phyloP scores from a whole-genome alignment of 768 basidiomycete species.

The Amanita subjunquillea region DNA sequence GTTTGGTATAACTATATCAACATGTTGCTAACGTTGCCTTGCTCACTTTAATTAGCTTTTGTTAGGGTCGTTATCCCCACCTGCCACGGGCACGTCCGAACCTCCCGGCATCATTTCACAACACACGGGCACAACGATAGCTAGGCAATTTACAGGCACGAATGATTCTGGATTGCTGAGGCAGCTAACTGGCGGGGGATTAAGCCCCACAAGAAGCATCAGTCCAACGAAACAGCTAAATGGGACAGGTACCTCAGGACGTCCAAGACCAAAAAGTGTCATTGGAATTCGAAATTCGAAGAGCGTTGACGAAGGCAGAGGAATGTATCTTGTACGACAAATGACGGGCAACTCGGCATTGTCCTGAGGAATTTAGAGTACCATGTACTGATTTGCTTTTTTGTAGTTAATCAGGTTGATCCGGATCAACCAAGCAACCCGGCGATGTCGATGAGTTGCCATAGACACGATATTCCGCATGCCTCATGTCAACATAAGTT shows the following conservation, averaged over 20 bases:
- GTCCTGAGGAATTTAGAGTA: background rate
- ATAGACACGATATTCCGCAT: background rate
- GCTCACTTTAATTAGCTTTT: background rate
- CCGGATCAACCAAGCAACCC: background rate
- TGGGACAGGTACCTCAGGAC: conserved; percentile 9
- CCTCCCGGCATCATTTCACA: conserved; percentile 37
- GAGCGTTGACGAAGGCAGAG: conserved; percentile 60
- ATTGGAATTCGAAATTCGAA: conserved; percentile 56
- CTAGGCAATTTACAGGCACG: conserved; percentile 61
- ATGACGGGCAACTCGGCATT: conserved; percentile 47
- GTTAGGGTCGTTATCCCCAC: conserved; percentile 2
- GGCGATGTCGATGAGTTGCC: background rate
- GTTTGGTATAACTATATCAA: conserved; percentile 43
- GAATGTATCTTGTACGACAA: conserved; percentile 70
- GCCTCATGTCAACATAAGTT: background rate
- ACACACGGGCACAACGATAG: conserved; percentile 62
- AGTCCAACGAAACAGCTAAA: conserved; percentile 67
- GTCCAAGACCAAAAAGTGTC: conserved; percentile 67
- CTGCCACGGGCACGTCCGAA: conserved; percentile 15
- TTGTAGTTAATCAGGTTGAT: background rate
- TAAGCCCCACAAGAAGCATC: conserved; percentile 61
- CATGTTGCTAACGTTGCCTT: background rate
- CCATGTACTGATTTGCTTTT: background rate
- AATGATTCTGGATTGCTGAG: conserved; percentile 29
- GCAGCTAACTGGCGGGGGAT: conserved; percentile 59